Evolutionary conservation across 2,329 filamentous ascomycete genomes (phyloP).

Genomic region (Penicillium corylophilum): DNA sequence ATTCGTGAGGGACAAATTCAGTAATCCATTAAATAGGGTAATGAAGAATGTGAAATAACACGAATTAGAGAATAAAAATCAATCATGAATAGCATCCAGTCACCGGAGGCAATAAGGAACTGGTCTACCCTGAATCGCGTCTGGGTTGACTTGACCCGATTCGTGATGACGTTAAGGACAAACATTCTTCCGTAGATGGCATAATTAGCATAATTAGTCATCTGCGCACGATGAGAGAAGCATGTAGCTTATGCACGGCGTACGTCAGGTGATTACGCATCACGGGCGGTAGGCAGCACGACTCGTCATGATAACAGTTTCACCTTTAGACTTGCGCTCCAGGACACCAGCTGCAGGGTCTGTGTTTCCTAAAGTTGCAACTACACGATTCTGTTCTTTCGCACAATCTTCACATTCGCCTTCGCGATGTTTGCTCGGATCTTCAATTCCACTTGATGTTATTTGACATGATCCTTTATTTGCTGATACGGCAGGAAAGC

Average conservation of each 20-base stretch:
- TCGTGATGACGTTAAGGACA: neutral
- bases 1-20: slow-evolving; percentile 6
- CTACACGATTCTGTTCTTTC: neutral
- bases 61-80: slow-evolving; percentile 11
- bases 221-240: slow-evolving; percentile 1
- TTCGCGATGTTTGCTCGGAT: slow-evolving; percentile 16
- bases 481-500: slow-evolving; percentile 7
- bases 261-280: slow-evolving; percentile 15
- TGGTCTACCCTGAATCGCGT: neutral
- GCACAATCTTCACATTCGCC: neutral
- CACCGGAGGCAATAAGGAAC: slow-evolving; percentile 3
- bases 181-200: slow-evolving; percentile 6
- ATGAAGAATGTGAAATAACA: slow-evolving; percentile 1
- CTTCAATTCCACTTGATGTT: slow-evolving; percentile 13
- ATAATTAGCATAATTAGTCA: slow-evolving; percentile 1
- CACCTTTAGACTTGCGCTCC: neutral
- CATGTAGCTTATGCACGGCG: neutral
- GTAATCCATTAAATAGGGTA: slow-evolving; percentile 18
- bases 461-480: slow-evolving; percentile 21
- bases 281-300: slow-evolving; percentile 12
- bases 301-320: neutral
- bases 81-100: slow-evolving; percentile 6
- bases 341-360: neutral
- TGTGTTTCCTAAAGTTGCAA: neutral
- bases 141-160: slow-evolving; percentile 5